A percentile compares a stretch with the other conserved stretches of the same genome.
These are phyloP conservation scores for Trapa bicornis DNA, from an alignment of 345 rosid genomes.

Conservation along the genomic window DNA sequence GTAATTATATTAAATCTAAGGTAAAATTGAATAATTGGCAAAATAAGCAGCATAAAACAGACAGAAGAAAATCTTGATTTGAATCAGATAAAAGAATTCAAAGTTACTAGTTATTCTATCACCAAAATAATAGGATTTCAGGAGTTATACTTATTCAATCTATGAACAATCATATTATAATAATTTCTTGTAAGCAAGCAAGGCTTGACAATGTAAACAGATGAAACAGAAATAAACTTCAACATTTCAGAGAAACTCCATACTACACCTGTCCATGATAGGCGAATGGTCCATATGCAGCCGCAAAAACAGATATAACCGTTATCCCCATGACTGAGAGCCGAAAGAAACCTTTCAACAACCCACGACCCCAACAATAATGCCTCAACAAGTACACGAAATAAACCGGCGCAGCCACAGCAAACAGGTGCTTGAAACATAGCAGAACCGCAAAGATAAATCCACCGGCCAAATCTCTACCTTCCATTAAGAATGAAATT, in stretches of 20 bases:
- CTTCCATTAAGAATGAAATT: conserved; percentile 61
- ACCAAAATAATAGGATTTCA: background rate
- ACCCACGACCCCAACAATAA: conserved; percentile 57
- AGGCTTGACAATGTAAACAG: background rate
- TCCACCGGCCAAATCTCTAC: conserved; percentile 77
- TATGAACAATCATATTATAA: background rate
- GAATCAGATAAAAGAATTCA: background rate
- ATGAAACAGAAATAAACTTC: background rate
- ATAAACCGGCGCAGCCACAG: conserved; percentile 88
- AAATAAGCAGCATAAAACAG: no score
- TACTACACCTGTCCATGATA: conserved; percentile 63
- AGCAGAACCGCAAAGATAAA: conserved; percentile 57
- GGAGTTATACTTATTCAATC: background rate
- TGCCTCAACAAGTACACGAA: conserved; percentile 74
- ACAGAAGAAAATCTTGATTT: background rate
- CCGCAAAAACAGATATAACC: conserved; percentile 52
- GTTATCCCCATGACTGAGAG: conserved; percentile 43
- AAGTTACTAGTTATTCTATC: background rate
- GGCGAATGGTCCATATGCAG: conserved; percentile 66
- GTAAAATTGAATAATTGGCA: background rate
- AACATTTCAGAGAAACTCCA: background rate
- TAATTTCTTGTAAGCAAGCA: background rate
- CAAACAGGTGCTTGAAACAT: conserved; percentile 91
- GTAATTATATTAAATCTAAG: background rate
- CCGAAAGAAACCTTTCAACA: conserved; percentile 38